phyloP scores from a whole-genome alignment of 495 filamentous ascomycete genomes.

The Pseudomonodictys pantanalensis region DNA sequence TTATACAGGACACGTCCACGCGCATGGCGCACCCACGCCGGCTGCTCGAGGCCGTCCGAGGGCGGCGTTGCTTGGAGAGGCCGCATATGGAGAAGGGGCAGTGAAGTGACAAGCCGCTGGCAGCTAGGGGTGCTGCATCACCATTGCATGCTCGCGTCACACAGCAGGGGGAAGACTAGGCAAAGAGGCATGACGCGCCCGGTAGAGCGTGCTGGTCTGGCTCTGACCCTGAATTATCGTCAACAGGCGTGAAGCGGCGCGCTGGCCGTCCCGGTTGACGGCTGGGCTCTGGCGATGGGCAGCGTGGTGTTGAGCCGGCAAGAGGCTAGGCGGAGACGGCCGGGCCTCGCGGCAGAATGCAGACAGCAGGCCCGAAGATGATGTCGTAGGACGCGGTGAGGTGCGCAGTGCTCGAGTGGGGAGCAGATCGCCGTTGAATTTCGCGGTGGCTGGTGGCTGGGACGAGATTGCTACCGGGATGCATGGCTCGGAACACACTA shows the following conservation, averaged over 20 bases:
- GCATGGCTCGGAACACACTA: background rate
- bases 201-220: slow-evolving; percentile 12
- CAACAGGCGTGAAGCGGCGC: background rate
- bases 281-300: background rate
- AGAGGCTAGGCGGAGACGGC: background rate
- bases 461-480: slow-evolving; percentile 10
- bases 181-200: slow-evolving; percentile 7
- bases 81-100: too few relatives aligned
- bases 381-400: slow-evolving; percentile 4
- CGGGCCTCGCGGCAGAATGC: slow-evolving; percentile 27
- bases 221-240: slow-evolving; percentile 24
- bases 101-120: slow-evolving; percentile 28
- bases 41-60: slow-evolving; percentile 10
- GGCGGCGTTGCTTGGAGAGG: slow-evolving; percentile 22
- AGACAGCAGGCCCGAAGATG: slow-evolving; percentile 21
- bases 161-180: slow-evolving; percentile 17
- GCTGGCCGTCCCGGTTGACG: background rate
- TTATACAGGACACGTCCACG: slow-evolving; percentile 23
- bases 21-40: slow-evolving; percentile 27
- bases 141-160: slow-evolving; percentile 24
- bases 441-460: slow-evolving; percentile 32
- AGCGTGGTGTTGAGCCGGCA: slow-evolving; percentile 19
- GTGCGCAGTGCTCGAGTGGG: background rate
- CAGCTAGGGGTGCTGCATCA: slow-evolving; percentile 13
- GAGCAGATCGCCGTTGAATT: slow-evolving; percentile 28